These are phyloP conservation scores for Mortierella hygrophila DNA, from an alignment of 192 early-diverging fungal genomes.

Conservation along the genomic window DNA sequence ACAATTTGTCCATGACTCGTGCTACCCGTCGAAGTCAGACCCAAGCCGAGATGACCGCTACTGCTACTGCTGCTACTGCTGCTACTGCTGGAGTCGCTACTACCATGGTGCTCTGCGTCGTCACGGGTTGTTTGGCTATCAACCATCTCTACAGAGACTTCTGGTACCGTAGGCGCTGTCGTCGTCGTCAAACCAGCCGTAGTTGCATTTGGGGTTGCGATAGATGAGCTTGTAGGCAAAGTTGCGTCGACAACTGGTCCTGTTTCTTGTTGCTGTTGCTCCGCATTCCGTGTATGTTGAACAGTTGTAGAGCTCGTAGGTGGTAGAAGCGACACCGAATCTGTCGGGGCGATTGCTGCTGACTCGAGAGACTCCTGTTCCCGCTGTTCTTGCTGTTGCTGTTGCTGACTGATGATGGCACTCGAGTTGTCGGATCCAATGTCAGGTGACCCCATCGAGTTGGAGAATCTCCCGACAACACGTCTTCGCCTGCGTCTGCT, in stretches of 20 bases:
- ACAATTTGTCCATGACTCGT: neutral
- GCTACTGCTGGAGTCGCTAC: neutral
- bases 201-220: neutral
- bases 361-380: neutral
- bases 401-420: conserved; percentile 31
- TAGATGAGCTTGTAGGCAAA: neutral
- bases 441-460: conserved; percentile 9
- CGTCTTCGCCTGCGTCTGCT: conserved; percentile 41
- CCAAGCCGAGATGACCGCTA: neutral
- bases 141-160: conserved; percentile 9
- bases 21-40: neutral
- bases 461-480: conserved; percentile 20
- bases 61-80: neutral
- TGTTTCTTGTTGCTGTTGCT: neutral
- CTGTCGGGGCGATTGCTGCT: neutral
- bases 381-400: conserved; percentile 11
- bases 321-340: neutral
- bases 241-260: neutral
- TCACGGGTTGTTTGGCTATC: neutral
- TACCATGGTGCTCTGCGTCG: neutral
- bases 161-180: neutral
- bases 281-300: neutral
- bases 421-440: conserved; percentile 29
- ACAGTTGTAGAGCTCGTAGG: neutral
- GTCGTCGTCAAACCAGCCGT: neutral